These are phyloP conservation scores for Dryas integrifolia DNA, from an alignment of 331 rosid genomes.

Conservation along the genomic window DNA sequence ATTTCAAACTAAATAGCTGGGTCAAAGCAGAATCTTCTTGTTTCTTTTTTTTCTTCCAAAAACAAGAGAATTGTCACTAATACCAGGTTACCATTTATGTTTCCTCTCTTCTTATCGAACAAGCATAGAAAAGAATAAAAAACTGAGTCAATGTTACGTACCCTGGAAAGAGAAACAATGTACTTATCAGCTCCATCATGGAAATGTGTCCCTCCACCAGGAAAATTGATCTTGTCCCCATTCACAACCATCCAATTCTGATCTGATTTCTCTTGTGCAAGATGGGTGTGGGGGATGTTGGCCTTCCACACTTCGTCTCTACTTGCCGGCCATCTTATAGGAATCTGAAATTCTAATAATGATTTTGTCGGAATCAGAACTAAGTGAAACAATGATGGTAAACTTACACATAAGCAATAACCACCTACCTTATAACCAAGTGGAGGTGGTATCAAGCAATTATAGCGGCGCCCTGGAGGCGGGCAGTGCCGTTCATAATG, in stretches of 20 bases:
- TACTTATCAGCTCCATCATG: constrained; percentile 63
- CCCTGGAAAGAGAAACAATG: constrained; percentile 53
- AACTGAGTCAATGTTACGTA: constrained; percentile 19
- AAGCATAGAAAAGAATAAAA: background rate
- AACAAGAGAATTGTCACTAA: background rate
- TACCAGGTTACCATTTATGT: background rate
- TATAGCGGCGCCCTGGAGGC: constrained; percentile 48
- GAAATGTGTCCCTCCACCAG: constrained; percentile 69
- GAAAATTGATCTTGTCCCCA: constrained; percentile 63
- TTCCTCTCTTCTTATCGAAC: background rate
- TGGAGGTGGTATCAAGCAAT: constrained; percentile 59
- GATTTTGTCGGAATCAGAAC: constrained; percentile 33
- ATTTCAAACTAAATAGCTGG: background rate
- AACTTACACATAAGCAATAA: constrained; percentile 6
- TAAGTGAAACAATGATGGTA: constrained; percentile 1
- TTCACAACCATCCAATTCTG: constrained; percentile 73
- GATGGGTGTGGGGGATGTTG: constrained; percentile 62
- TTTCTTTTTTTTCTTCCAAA: background rate
- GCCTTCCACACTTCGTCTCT: constrained; percentile 74
- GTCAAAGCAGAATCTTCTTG: background rate
- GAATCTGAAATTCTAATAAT: constrained; percentile 49
- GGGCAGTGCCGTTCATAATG: constrained; percentile 68
- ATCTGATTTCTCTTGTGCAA: constrained; percentile 60
- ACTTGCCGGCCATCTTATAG: constrained; percentile 60
- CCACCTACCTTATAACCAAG: constrained; percentile 50